These are phyloP conservation scores for Trypanosoma cruzi DNA, from an alignment of 208 protist genomes.

Conservation along the genomic window DNA sequence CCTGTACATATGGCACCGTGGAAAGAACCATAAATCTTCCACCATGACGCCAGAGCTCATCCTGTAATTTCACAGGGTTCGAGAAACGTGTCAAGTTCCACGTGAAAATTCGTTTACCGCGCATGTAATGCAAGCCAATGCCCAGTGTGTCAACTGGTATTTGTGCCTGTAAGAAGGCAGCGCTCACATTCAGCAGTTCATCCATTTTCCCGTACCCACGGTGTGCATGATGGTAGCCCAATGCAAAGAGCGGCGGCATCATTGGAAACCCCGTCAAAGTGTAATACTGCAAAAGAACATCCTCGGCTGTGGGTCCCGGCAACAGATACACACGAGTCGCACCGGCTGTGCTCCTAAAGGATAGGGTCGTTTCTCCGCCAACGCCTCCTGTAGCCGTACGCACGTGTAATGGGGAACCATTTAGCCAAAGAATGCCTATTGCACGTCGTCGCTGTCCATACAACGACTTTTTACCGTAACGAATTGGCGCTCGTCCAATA, in stretches of 20 bases:
- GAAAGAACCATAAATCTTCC: constrained; percentile 95
- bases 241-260: constrained; percentile 93
- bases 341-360: constrained; percentile 91
- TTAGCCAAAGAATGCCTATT: constrained; percentile 51
- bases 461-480: not conserved
- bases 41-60: constrained; percentile 64
- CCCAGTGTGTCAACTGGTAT: constrained; percentile 57
- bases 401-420: constrained; percentile 28
- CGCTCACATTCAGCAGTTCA: constrained; percentile 16
- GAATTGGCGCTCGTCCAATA: not conserved
- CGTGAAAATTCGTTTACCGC: constrained; percentile 41
- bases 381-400: not conserved
- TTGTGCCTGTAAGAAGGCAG: constrained; percentile 18
- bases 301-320: constrained; percentile 74
- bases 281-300: constrained; percentile 93
- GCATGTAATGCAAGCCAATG: constrained; percentile 21
- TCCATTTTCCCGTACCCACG: not conserved
- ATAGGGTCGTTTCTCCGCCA: constrained; percentile 13
- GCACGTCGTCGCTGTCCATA: not conserved
- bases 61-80: constrained; percentile 88
- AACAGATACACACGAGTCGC: constrained; percentile 95
- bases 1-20: constrained; percentile 96
- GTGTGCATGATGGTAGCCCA: constrained; percentile 96
- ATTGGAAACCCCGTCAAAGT: constrained; percentile 92
- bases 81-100: constrained; percentile 82